Conservation (phyloP, 345 rosid genomes). For the Lenwebbia sp. region DNA sequence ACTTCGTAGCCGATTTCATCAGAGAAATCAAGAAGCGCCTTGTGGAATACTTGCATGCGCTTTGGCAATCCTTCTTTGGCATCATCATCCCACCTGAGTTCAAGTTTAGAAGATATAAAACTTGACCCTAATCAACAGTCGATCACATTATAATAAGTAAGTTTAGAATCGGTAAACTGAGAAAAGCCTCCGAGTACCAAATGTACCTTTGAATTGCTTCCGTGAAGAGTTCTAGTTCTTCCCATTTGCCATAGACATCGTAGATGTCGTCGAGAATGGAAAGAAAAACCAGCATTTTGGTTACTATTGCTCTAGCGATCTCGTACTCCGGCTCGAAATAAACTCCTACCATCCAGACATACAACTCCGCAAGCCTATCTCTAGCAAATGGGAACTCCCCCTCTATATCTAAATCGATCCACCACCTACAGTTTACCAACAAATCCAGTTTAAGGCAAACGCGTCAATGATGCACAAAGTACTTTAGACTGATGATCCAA, state of each 20-base stretch:
- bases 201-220: constrained; percentile 15
- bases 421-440: neutral
- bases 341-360: neutral
- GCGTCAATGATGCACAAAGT: neutral
- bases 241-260: constrained; percentile 15
- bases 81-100: constrained; percentile 9
- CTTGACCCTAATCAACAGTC: neutral
- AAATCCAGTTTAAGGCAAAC: neutral
- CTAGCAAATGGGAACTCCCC: neutral
- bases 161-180: neutral
- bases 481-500: neutral
- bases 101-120: neutral
- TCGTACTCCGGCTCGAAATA: neutral
- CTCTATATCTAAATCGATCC: neutral
- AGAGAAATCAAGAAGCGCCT: constrained; percentile 13
- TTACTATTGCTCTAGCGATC: neutral
- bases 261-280: constrained; percentile 17
- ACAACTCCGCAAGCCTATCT: neutral
- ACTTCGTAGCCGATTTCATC: constrained; percentile 10
- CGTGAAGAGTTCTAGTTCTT: constrained; percentile 15
- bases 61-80: constrained; percentile 9
- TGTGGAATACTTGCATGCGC: constrained; percentile 19
- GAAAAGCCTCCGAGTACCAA: neutral
- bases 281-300: neutral
- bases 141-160: neutral